Percentiles rank a stretch among this genome's conserved stretches.
phyloP scores from a whole-genome alignment of 441 rosid genomes.

The Monsonia emarginata region DNA sequence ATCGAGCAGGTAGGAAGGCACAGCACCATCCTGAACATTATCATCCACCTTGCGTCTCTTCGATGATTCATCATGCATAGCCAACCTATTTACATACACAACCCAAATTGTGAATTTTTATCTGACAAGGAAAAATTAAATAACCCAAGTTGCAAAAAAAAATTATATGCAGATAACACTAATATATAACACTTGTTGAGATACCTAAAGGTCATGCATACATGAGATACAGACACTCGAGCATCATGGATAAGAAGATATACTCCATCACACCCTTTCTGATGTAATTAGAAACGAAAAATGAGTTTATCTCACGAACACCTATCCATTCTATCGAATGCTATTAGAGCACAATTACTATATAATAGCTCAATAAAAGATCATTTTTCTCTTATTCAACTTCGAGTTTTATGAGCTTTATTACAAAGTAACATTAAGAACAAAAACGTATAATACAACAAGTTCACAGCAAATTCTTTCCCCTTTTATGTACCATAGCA shows the following conservation, averaged over 20 bases:
- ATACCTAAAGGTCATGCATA: too few relatives aligned
- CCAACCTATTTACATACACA: slow-evolving; percentile 37
- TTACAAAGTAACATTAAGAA: too few relatives aligned
- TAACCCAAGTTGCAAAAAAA: too few relatives aligned
- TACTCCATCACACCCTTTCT: background rate
- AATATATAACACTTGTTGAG: too few relatives aligned
- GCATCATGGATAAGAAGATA: too few relatives aligned
- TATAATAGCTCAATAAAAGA: background rate
- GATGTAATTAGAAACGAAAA: background rate
- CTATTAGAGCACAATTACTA: background rate
- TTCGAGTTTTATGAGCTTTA: background rate
- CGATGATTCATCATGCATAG: slow-evolving; percentile 77
- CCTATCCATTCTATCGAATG: background rate
- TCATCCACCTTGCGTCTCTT: slow-evolving; percentile 78
- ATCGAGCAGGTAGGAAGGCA: slow-evolving; percentile 88
- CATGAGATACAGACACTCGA: too few relatives aligned
- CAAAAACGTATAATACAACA: too few relatives aligned
- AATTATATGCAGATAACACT: too few relatives aligned
- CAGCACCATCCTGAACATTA: slow-evolving; percentile 73
- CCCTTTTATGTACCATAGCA: too few relatives aligned
- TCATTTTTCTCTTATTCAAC: background rate
- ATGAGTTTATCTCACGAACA: too few relatives aligned
- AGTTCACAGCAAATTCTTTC: too few relatives aligned
- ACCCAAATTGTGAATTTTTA: background rate
- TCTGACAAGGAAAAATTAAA: too few relatives aligned